Conservation (phyloP, 495 filamentous ascomycete genomes). For the Talaromyces liani region DNA sequence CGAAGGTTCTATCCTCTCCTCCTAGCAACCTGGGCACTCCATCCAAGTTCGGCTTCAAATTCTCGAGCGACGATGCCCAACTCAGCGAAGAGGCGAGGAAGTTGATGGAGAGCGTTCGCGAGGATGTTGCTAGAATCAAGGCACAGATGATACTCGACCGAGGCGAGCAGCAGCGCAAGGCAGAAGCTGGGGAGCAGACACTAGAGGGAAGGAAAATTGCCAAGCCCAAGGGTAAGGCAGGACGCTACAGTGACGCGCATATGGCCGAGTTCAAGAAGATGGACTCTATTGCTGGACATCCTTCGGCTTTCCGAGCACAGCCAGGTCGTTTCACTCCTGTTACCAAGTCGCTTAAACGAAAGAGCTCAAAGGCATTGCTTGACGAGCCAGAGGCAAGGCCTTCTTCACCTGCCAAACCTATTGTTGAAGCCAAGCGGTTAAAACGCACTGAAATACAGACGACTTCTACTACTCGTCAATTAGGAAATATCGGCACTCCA, state of each 20-base stretch:
- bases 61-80: slow-evolving; percentile 48
- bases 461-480: slow-evolving; percentile 45
- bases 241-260: slow-evolving; percentile 74
- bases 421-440: slow-evolving; percentile 51
- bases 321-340: slow-evolving; percentile 49
- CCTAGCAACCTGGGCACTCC: slow-evolving; percentile 45
- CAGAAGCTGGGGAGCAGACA: slow-evolving; percentile 24
- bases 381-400: slow-evolving; percentile 46
- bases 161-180: slow-evolving; percentile 32
- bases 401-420: slow-evolving; percentile 24
- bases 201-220: slow-evolving; percentile 62
- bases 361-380: slow-evolving; percentile 65
- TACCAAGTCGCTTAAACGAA: slow-evolving; percentile 58
- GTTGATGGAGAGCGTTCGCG: slow-evolving; percentile 70
- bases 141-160: slow-evolving; percentile 51
- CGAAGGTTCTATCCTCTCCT: slow-evolving; percentile 34
- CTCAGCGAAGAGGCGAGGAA: slow-evolving; percentile 67
- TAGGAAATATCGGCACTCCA: slow-evolving; percentile 17
- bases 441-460: slow-evolving; percentile 55
- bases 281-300: slow-evolving; percentile 85
- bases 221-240: slow-evolving; percentile 64
- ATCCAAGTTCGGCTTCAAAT: slow-evolving; percentile 64
- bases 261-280: slow-evolving; percentile 90
- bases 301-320: slow-evolving; percentile 66
- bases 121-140: slow-evolving; percentile 61